These are phyloP conservation scores for Ramalina peruviana DNA, from an alignment of 495 filamentous ascomycete genomes.

Conservation along the genomic window DNA sequence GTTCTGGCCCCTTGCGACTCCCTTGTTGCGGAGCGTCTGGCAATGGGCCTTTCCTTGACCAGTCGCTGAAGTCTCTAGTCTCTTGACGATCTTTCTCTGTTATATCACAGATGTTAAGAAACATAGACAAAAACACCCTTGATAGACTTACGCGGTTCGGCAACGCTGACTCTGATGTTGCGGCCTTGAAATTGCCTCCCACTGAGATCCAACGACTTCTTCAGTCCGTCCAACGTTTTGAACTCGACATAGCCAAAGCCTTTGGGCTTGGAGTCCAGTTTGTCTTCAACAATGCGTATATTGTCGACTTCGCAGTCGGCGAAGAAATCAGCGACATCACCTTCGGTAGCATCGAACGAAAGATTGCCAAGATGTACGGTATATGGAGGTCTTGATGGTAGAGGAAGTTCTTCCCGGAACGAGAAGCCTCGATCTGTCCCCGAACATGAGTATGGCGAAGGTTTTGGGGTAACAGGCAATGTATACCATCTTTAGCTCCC, in stretches of 20 bases:
- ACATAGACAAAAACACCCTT: background rate
- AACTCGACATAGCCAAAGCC: slow-evolving; percentile 98
- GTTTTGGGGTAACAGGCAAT: background rate
- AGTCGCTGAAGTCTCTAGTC: slow-evolving; percentile 56
- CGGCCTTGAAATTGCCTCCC: slow-evolving; percentile 70
- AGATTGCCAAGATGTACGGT: slow-evolving; percentile 95
- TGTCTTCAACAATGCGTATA: slow-evolving; percentile 92
- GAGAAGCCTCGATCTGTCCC: slow-evolving; percentile 37
- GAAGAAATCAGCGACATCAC: slow-evolving; percentile 76
- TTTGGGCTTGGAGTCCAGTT: slow-evolving; percentile 79
- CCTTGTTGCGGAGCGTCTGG: slow-evolving; percentile 42
- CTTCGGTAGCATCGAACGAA: slow-evolving; percentile 76
- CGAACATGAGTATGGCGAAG: too few relatives aligned
- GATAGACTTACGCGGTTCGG: slow-evolving; percentile 59
- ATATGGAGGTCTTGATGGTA: slow-evolving; percentile 83
- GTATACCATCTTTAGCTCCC: background rate
- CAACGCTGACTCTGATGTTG: slow-evolving; percentile 74
- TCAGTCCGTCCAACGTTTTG: slow-evolving; percentile 70
- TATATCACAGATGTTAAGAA: slow-evolving; percentile 6
- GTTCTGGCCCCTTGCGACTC: slow-evolving; percentile 32
- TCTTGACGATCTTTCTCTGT: slow-evolving; percentile 63
- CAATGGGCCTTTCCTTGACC: slow-evolving; percentile 84
- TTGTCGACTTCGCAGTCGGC: slow-evolving; percentile 67
- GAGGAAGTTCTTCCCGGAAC: slow-evolving; percentile 64
- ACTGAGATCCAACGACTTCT: slow-evolving; percentile 75